Evolutionary conservation across 805 yeast species (phyloP), one percentile per base, ranked within the genome.

Genomic region (Alloascoidea hylecoeti): DNA sequence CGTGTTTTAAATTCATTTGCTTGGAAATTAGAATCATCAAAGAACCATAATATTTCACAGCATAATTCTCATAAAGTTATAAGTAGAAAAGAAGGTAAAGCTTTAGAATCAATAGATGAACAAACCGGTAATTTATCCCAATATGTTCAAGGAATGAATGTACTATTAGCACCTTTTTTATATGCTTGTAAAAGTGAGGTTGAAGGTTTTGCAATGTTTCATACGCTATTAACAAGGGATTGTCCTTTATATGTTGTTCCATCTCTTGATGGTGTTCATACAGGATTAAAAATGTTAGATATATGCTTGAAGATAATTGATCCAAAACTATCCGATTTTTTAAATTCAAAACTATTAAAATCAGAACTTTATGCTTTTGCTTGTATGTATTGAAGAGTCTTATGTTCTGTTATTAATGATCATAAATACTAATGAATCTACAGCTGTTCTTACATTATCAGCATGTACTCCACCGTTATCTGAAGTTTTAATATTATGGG

Each of bases 141-240:
- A 0, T 84, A 84, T 50, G 95, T 86, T n/a, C 96, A 86, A 52
- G 96, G 96, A 2, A 74, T 88, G 79, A 86, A 86, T 52, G 85
- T 86, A 0, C 55, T 86, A 16, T 68, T 80, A 16, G 96, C 95
- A 0, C 95, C 96, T 1, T 70, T 86, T 39, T 68, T 85, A 14
- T 86, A 72, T 51, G 67, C 80, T 1, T 68, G 80, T 47, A 75
- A 77, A 33, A 72, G 85, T 27, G 96, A 86, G 52, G 86, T 95
- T 0, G 84, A 85, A 57, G 92, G 95, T 2, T 85, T 75, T 52
- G 72, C 80, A 6, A 43, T 88, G 27, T 74, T 84, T 46, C 75
- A 75, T 38, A 66, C 69, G 16, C 56, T 86, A 33, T 57, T 86
- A 36, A 67, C 70, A 3, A 57, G 62, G 18, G 75, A 75, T 46